A percentile compares a stretch with the other conserved stretches of the same genome.
Conservation (phyloP, 2,329 filamentous ascomycete species). For the Graphium sp. region DNA sequence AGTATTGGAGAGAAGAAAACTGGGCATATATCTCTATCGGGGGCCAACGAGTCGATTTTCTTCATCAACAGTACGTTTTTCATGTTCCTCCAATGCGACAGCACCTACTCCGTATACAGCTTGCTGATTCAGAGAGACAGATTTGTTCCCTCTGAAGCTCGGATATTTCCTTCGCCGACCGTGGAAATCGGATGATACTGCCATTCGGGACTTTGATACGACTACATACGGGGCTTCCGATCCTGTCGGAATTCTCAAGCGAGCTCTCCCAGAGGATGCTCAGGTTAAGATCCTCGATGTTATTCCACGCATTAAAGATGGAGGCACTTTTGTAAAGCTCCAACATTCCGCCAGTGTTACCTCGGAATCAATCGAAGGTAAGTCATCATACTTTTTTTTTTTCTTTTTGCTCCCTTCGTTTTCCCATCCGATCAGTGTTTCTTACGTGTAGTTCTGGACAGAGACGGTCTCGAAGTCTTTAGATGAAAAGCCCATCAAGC, state of each 20-base stretch:
- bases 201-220: slow-evolving; percentile 34
- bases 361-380: slow-evolving; percentile 24
- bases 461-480: slow-evolving; percentile 45
- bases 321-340: slow-evolving; percentile 86
- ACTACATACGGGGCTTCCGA: slow-evolving; percentile 31
- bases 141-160: slow-evolving; percentile 71
- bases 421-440: too few species aligned
- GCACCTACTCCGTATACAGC: not conserved
- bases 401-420: too few species aligned
- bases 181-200: slow-evolving; percentile 28
- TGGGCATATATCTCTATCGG: too few species aligned
- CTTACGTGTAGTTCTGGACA: too few species aligned
- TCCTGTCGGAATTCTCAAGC: slow-evolving; percentile 35
- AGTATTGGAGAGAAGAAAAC: too few species aligned
- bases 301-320: slow-evolving; percentile 73
- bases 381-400: too few species aligned
- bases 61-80: slow-evolving; percentile 73
- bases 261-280: slow-evolving; percentile 44
- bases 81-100: not conserved
- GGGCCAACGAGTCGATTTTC: slow-evolving; percentile 72
- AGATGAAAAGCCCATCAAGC: slow-evolving; percentile 53
- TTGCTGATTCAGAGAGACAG: slow-evolving; percentile 31
- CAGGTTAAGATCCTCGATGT: slow-evolving; percentile 69
- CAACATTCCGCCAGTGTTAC: slow-evolving; percentile 25
- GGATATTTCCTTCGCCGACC: slow-evolving; percentile 25